Conservation (phyloP, 1,139 yeast species). For the Scheffersomyces illinoinensis region DNA sequence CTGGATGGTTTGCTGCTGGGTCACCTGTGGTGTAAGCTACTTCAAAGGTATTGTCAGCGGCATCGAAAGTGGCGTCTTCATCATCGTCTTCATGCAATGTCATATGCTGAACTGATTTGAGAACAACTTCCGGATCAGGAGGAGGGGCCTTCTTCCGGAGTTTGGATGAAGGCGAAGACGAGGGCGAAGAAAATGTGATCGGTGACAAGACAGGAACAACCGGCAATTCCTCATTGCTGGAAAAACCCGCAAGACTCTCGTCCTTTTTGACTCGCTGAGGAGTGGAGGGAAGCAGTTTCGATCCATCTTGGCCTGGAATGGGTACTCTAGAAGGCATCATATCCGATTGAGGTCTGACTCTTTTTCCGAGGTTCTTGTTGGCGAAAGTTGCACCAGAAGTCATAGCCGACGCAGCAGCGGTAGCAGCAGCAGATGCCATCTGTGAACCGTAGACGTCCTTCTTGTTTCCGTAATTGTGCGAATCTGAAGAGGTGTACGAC, state of each 20-base stretch:
- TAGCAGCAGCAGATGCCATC: not conserved
- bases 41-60: not conserved
- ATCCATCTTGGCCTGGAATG: not conserved
- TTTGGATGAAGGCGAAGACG: not conserved
- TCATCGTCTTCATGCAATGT: not conserved
- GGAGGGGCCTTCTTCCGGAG: slow-evolving; percentile 1
- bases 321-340: not conserved
- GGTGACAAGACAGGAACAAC: not conserved
- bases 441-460: not conserved
- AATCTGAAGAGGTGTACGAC: slow-evolving; percentile 33
- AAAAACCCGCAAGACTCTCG: not conserved
- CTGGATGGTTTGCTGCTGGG: not conserved
- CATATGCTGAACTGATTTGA: not conserved
- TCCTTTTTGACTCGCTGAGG: not conserved
- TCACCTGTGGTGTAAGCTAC: not conserved
- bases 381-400: not conserved
- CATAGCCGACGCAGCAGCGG: too few relatives aligned
- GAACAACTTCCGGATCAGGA: not conserved
- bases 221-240: not conserved
- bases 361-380: not conserved
- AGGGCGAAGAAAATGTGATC: not conserved
- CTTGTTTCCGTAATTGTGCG: slow-evolving; percentile 9
- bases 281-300: not conserved
- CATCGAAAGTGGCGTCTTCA: not conserved
- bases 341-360: not conserved